phyloP scores from a whole-genome alignment of 129 eudicot genomes.

The Apium graveolens region DNA sequence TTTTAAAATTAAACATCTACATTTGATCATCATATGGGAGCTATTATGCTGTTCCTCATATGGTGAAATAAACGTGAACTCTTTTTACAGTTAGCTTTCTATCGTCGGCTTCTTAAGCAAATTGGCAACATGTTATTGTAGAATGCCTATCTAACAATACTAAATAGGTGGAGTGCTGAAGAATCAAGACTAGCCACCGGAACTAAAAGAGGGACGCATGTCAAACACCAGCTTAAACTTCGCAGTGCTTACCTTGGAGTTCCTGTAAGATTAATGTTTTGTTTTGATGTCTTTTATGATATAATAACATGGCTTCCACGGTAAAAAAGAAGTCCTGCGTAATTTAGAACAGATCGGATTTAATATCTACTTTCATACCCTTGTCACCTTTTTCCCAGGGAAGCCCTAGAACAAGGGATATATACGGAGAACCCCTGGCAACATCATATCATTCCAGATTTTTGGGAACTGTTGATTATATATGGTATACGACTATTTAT shows the following conservation, averaged over 20 bases:
- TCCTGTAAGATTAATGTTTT: constrained; percentile 44
- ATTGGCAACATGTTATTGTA: not conserved
- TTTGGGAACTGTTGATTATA: constrained; percentile 88
- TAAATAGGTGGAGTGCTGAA: constrained; percentile 53
- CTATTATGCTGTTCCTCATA: not conserved
- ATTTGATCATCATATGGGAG: not conserved
- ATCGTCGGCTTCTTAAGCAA: not conserved
- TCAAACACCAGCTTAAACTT: constrained; percentile 49
- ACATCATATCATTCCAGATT: constrained; percentile 69
- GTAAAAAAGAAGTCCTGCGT: not conserved
- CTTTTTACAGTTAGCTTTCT: not conserved
- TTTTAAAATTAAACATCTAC: not conserved
- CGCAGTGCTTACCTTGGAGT: constrained; percentile 59
- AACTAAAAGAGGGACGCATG: constrained; percentile 24
- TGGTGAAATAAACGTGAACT: not conserved
- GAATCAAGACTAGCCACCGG: constrained; percentile 76
- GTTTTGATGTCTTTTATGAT: not conserved
- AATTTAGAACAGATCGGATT: not conserved
- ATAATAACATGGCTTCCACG: not conserved
- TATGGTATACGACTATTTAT: constrained; percentile 44
- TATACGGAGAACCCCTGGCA: constrained; percentile 69
- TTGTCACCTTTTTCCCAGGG: constrained; percentile 41
- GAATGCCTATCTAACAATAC: constrained; percentile 12
- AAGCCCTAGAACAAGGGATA: constrained; percentile 50
- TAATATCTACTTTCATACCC: constrained; percentile 7